Evolutionary conservation across 345 rosid species (phyloP).

Genomic region (Moringa oleifera): DNA sequence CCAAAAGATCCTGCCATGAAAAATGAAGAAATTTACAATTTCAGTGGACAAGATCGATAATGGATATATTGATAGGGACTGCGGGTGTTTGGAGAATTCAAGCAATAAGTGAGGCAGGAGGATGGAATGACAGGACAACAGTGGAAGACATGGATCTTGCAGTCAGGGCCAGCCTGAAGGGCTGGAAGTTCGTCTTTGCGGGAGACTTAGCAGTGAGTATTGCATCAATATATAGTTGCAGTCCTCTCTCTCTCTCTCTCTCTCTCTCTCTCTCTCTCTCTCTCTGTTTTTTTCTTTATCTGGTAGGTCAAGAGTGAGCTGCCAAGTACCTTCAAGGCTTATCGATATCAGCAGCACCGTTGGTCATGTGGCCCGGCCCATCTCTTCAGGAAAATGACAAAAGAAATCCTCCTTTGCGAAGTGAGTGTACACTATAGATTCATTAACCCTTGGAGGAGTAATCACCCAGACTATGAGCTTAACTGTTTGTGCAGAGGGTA

Average conservation of each 20-base stretch:
- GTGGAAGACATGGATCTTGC: conserved; percentile 68
- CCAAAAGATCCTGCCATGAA: neutral
- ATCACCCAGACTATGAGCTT: neutral
- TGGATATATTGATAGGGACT: conserved; percentile 28
- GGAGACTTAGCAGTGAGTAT: conserved; percentile 31
- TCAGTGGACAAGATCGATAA: neutral
- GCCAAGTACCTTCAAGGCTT: conserved; percentile 53
- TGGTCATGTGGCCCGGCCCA: conserved; percentile 64
- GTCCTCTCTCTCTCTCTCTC: neutral
- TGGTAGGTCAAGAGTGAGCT: conserved; percentile 45
- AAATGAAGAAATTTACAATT: neutral
- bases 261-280: neutral
- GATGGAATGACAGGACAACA: conserved; percentile 58
- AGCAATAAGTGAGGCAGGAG: conserved; percentile 46
- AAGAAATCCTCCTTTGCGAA: conserved; percentile 37
- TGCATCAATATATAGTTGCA: neutral
- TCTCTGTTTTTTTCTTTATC: neutral
- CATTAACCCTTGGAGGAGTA: neutral
- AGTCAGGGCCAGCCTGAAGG: conserved; percentile 48
- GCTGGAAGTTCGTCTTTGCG: conserved; percentile 47
- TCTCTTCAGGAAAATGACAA: conserved; percentile 52
- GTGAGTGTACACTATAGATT: conserved; percentile 11
- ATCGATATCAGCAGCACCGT: conserved; percentile 45
- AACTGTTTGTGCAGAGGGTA: conserved; percentile 29
- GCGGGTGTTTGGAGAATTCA: conserved; percentile 52